A percentile compares a stretch with the other conserved stretches of the same genome.
Conservation (phyloP, 2,329 filamentous ascomycete species). For the Neonectria sp. region DNA sequence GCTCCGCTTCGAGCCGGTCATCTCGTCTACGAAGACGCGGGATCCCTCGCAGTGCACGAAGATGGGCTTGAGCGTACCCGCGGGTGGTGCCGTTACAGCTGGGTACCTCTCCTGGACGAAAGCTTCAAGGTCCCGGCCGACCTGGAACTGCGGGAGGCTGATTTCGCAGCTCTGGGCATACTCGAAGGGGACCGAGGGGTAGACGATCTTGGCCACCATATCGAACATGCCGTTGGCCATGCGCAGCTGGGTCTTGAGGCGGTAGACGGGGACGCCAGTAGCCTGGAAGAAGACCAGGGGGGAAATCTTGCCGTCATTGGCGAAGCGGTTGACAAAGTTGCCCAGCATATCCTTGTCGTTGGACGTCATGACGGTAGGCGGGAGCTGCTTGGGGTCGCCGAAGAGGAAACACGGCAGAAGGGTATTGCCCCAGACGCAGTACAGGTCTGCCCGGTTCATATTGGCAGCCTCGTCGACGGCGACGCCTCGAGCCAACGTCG, state of each 20-base stretch:
- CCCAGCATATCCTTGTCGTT: constrained; percentile 5
- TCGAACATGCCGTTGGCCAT: too few species aligned
- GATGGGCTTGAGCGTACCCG: constrained; percentile 26
- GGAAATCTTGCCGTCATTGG: too few species aligned
- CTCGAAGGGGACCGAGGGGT: not conserved
- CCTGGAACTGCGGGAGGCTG: constrained; percentile 64
- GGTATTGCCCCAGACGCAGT: constrained; percentile 44
- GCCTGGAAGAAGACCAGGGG: too few species aligned
- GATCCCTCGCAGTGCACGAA: constrained; percentile 40
- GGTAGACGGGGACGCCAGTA: too few species aligned
- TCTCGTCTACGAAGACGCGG: not conserved
- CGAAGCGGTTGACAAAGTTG: too few species aligned
- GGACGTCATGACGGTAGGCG: constrained; percentile 15
- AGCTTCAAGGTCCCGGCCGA: constrained; percentile 58
- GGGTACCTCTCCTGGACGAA: constrained; percentile 23
- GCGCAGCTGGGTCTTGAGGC: too few species aligned
- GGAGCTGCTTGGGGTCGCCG: constrained; percentile 41
- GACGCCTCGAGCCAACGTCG: constrained; percentile 31
- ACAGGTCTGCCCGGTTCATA: constrained; percentile 40
- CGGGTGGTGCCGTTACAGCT: not conserved
- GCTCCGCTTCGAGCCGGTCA: constrained; percentile 27
- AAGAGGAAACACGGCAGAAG: constrained; percentile 39
- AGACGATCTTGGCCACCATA: too few species aligned
- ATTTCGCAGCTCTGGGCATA: constrained; percentile 53
- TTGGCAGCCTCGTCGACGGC: constrained; percentile 44